Conservation (phyloP, 2,329 filamentous ascomycete species). For the Ophiostoma sp. region DNA sequence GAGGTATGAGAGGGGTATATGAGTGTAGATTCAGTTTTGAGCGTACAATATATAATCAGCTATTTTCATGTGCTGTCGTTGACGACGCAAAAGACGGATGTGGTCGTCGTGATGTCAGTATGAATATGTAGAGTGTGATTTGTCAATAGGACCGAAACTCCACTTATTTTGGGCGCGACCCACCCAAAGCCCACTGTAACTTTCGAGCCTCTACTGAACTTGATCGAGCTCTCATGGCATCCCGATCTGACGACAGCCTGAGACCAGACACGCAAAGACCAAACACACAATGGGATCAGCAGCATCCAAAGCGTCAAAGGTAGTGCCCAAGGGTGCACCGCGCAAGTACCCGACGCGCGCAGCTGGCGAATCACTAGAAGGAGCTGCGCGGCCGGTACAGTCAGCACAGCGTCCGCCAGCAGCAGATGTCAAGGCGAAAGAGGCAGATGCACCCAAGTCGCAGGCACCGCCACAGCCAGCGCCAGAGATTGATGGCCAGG, state of each 20-base stretch:
- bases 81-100: neutral
- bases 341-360: slow-evolving; percentile 44
- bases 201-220: neutral
- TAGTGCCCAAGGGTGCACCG: slow-evolving; percentile 34
- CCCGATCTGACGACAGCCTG: neutral
- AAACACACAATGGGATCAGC: slow-evolving; percentile 40
- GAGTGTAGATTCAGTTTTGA: neutral
- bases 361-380: slow-evolving; percentile 27
- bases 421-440: neutral
- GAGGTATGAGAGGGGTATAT: neutral
- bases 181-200: neutral
- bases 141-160: neutral
- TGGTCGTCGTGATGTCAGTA: neutral
- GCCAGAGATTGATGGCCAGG: slow-evolving; percentile 7
- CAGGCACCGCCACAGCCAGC: neutral
- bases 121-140: too few species aligned
- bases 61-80: too few species aligned
- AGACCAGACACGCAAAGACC: neutral
- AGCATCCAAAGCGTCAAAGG: slow-evolving; percentile 46
- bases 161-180: neutral
- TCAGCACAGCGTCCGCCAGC: neutral
- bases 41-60: too few species aligned
- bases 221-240: neutral
- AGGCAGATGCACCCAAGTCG: neutral
- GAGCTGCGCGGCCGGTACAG: slow-evolving; percentile 1